A percentile compares a stretch with the other conserved stretches of the same genome.
These are phyloP conservation scores for Tuber borchii DNA, from an alignment of 495 filamentous ascomycete genomes.

Conservation along the genomic window DNA sequence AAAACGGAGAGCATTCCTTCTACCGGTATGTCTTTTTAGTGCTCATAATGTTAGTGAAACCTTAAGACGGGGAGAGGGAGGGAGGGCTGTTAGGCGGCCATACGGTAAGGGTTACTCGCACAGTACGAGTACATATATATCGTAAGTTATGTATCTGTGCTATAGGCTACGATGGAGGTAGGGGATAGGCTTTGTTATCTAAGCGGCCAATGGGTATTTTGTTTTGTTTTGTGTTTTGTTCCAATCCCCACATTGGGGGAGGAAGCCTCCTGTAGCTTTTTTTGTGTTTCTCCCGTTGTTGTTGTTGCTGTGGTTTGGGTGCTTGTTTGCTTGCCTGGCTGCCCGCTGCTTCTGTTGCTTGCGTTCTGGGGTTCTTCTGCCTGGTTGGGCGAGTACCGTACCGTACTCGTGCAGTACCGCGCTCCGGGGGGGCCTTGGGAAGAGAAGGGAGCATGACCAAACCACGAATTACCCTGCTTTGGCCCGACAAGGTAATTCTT, in stretches of 20 bases:
- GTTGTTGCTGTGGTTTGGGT: neutral
- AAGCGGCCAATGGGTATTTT: neutral
- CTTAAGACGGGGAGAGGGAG: neutral
- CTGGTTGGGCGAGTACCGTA: neutral
- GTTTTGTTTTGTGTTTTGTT: neutral
- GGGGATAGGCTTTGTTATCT: neutral
- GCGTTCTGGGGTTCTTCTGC: neutral
- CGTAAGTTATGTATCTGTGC: neutral
- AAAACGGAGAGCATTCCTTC: neutral
- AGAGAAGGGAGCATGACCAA: slow-evolving; percentile 18
- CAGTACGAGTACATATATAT: neutral
- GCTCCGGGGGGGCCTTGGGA: neutral
- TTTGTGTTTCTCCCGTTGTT: neutral
- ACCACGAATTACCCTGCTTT: slow-evolving; percentile 38
- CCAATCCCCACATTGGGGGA: neutral
- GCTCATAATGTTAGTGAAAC: neutral
- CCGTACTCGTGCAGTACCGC: no score
- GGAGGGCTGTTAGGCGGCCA: neutral
- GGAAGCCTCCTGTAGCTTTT: neutral
- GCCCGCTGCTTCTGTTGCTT: neutral
- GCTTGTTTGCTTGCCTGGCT: neutral
- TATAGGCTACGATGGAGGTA: neutral
- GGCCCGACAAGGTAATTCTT: slow-evolving; percentile 30
- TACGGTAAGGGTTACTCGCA: neutral
- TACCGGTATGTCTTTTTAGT: neutral